Conservation (phyloP, 2,329 filamentous ascomycete genomes). For the Sporothrix mexicana region DNA sequence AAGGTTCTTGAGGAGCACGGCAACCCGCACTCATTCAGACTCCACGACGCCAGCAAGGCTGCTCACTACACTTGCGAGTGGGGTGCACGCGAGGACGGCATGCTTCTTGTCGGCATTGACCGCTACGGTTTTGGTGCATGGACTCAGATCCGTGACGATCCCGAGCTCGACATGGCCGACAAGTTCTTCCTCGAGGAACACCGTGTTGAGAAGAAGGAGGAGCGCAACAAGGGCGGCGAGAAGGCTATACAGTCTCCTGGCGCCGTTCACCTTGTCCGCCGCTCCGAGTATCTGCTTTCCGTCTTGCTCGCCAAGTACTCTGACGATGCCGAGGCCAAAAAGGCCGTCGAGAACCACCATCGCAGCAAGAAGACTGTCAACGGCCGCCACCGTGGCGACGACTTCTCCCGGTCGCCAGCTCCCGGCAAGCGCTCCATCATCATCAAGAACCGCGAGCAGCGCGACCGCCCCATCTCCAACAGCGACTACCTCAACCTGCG, state of each 20-base stretch:
- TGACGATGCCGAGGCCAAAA: slow-evolving; percentile 75
- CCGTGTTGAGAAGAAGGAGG: slow-evolving; percentile 96
- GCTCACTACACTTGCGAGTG: slow-evolving; percentile 91
- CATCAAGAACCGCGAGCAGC: slow-evolving; percentile 53
- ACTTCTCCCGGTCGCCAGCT: slow-evolving; percentile 65
- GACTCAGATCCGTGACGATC: slow-evolving; percentile 90
- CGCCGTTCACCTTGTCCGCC: slow-evolving; percentile 94
- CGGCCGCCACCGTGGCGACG: slow-evolving; percentile 65
- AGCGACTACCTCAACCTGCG: slow-evolving; percentile 40
- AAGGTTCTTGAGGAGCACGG: slow-evolving; percentile 69
- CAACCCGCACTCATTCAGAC: slow-evolving; percentile 80
- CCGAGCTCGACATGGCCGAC: slow-evolving; percentile 81
- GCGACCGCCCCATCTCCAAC: slow-evolving; percentile 49
- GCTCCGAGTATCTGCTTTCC: slow-evolving; percentile 93
- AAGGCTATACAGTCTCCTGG: slow-evolving; percentile 90
- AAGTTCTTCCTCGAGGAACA: slow-evolving; percentile 98
- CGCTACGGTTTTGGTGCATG: slow-evolving; percentile 95
- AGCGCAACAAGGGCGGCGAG: slow-evolving; percentile 77
- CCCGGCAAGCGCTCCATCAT: slow-evolving; percentile 60
- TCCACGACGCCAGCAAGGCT: slow-evolving; percentile 89
- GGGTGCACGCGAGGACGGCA: slow-evolving; percentile 93
- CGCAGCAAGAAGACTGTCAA: slow-evolving; percentile 87
- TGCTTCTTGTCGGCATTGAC: slow-evolving; percentile 93
- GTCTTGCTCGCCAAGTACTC: slow-evolving; percentile 87
- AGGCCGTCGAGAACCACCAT: slow-evolving; percentile 88